Evolutionary conservation across 371 early-diverging fungal genomes (phyloP), one percentile per base, ranked within the genome.

Genomic region (Dichotomocladium elegans): DNA sequence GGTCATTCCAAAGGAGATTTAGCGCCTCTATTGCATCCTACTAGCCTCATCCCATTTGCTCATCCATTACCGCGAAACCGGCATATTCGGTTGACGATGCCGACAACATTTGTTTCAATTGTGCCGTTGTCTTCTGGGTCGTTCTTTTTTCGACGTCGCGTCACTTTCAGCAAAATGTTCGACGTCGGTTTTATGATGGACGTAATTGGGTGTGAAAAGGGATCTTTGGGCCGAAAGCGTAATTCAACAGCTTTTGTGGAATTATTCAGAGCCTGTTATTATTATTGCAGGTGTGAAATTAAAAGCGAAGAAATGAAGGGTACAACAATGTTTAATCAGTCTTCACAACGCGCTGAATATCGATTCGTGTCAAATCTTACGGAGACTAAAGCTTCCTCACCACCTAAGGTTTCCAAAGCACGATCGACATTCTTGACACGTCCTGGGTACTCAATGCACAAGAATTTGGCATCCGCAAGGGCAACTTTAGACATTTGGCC

Each of bases 401-500:
- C 85, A 24, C 85, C 83, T n/a, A 87, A 35, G 0, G 80, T 77
- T 7, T 57, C 40, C 14, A 82, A 26, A 2, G 72, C 82, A 14
- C 66, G 69, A 8, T 80, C 66, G 9, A 63, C 14, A 31, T 65
- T 50, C 17, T 68, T 67, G 0, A 85, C 77, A 47, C 55, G 59
- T 3, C 85, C 87, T 25, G 87, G 87, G 37, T 81, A 81, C 60
- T 87, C 85, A 29, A 87, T 61, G 35, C 70, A 69, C 15, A 78
- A 51, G 53, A 74, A 83, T 30, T 62, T 51, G 22, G 56, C 59
- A 12, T 65, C 50, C 15, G 58, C 61, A 17, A 47, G 15, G 9
- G 30, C 47, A 12, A 31, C 31, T 11, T 43, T 52, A 15, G 27
- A 34, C 14, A 40, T 14, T 37, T 34, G 50, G 40, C 40, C 50